Evolutionary conservation across 306 rosid species (phyloP).

Genomic region (Alnus rubra): DNA sequence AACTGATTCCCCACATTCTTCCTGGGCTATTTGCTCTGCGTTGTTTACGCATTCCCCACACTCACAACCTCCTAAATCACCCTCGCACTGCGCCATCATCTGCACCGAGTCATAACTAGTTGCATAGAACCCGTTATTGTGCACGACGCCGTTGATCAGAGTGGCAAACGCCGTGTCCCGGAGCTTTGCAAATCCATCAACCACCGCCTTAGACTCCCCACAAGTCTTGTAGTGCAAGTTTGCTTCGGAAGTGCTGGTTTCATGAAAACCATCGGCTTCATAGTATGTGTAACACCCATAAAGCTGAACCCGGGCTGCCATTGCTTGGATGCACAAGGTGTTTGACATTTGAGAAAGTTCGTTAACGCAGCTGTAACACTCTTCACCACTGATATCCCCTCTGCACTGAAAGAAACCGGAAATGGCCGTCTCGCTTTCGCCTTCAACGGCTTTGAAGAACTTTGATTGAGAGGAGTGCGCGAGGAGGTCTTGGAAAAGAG

Average conservation of each 20-base stretch:
- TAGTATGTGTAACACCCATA: conserved; percentile 61
- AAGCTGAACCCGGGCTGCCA: conserved; percentile 60
- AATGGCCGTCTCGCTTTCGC: conserved; percentile 18
- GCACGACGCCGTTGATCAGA: conserved; percentile 37
- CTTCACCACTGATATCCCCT: conserved; percentile 41
- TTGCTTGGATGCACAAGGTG: conserved; percentile 43
- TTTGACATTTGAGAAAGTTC: conserved; percentile 37
- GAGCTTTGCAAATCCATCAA: conserved; percentile 31
- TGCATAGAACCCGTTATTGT: conserved; percentile 40
- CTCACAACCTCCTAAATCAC: conserved; percentile 46
- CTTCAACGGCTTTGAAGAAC: conserved; percentile 50
- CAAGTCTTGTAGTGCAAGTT: conserved; percentile 48
- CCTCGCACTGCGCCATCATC: conserved; percentile 68
- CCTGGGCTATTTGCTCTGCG: conserved; percentile 50
- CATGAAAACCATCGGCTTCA: conserved; percentile 23
- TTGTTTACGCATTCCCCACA: conserved; percentile 58
- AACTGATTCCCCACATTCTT: conserved; percentile 47
- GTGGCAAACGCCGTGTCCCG: conserved; percentile 49
- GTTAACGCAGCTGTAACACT: conserved; percentile 58
- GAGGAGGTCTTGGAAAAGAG: conserved; percentile 53
- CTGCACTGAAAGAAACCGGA: conserved; percentile 73
- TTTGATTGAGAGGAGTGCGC: conserved; percentile 51
- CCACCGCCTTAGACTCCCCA: conserved; percentile 21
- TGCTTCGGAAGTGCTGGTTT: neutral
- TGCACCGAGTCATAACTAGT: conserved; percentile 35